Base-by-base conservation (phyloP, 1,139 yeast genomes). In the Geotrichum klebahnii region DNA sequence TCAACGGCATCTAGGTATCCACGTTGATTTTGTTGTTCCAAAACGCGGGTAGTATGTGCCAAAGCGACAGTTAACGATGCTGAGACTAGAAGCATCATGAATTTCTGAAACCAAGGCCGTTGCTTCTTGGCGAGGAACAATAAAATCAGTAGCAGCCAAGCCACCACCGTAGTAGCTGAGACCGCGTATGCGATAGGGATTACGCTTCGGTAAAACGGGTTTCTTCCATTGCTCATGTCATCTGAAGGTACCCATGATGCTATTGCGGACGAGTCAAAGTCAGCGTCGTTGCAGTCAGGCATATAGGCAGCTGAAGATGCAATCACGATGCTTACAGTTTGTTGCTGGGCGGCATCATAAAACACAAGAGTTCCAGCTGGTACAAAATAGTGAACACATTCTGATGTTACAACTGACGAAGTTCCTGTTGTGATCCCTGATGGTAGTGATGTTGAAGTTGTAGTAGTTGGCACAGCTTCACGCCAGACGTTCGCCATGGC, bases 1-100 rank as follows among this genome's bases (percentile, higher is more conserved):
- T 68, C 76, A 0, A 82, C 80, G 24, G 81, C 78, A 14, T 80
- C 71, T 48, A 71, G 77, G 1, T 90, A 94, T 2, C 69, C 67
- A 10, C 48, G 54, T 0, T 67, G 57, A 59, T 82, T 84, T 54
- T 69, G 72, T 2, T 34, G 8, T 28, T 62, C 53, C 8, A 67
- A 59, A 9, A 58, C 55, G 16, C 50, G 41, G 5, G 66, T 61
- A 10, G 64, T 58, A 23, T 56, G 56, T 3, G 61, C 57, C 33
- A 65, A 58, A 16, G 65, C 61, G 5, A 66, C 57, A 1, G 70
- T 65, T 26, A 69, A 55, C 8, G 68, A 54, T 0, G 62, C 59
- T 1, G 70, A 66, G 0, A 64, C 62, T 26, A 64, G 56, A 9
- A 62, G 43, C 2, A 67, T 56, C 1, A 70, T 65, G 14, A 67